A percentile compares a stretch with the other conserved stretches of the same genome.
phyloP scores from a whole-genome alignment of 169 alveolate genomes.

The Plasmodium vinckei region DNA sequence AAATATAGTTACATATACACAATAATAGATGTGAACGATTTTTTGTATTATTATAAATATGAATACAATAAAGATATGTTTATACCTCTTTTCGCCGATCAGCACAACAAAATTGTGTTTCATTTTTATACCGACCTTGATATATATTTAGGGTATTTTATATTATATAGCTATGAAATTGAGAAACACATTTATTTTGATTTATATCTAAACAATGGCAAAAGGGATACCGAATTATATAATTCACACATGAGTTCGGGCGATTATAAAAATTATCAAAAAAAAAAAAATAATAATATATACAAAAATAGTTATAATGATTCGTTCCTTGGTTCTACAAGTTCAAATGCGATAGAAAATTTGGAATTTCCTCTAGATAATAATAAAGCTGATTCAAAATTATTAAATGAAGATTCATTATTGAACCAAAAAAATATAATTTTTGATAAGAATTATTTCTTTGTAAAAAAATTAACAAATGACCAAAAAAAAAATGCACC shows the following conservation, averaged over 20 bases:
- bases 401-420: slow-evolving; percentile 28
- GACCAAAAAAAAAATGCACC: slow-evolving; percentile 48
- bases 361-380: slow-evolving; percentile 19
- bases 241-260: background rate
- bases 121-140: slow-evolving; percentile 50
- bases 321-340: slow-evolving; percentile 19
- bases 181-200: slow-evolving; percentile 68
- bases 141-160: slow-evolving; percentile 49
- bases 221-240: slow-evolving; percentile 12
- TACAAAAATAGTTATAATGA: slow-evolving; percentile 18
- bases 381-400: background rate
- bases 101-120: slow-evolving; percentile 49
- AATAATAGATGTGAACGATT: slow-evolving; percentile 65
- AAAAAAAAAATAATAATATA: background rate
- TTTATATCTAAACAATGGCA: background rate
- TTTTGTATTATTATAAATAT: slow-evolving; percentile 64
- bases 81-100: slow-evolving; percentile 61
- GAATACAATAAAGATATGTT: slow-evolving; percentile 68
- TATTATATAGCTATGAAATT: slow-evolving; percentile 48
- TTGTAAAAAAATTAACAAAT: slow-evolving; percentile 57
- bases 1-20: slow-evolving; percentile 64
- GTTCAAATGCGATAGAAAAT: slow-evolving; percentile 39
- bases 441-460: slow-evolving; percentile 67
- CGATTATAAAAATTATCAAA: no score
- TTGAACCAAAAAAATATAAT: slow-evolving; percentile 39